Conservation (phyloP, 768 basidiomycete genomes). For the Kwoniella shandongensis region DNA sequence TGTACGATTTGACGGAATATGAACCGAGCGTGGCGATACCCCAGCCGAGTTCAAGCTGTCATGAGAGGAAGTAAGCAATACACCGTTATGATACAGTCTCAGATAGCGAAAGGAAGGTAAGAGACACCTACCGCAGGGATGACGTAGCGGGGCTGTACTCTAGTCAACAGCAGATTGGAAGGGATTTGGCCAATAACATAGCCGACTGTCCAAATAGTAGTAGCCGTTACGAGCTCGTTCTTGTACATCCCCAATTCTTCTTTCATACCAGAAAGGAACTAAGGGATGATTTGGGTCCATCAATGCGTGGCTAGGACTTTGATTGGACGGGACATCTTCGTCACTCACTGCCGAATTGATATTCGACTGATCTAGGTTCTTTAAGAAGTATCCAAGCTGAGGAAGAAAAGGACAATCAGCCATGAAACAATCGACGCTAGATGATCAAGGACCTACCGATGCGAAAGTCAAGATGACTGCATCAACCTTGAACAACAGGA, state of each 20-base stretch:
- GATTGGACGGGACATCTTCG: background rate
- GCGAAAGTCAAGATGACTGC: slow-evolving; percentile 39
- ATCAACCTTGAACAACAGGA: slow-evolving; percentile 46
- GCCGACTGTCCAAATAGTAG: slow-evolving; percentile 41
- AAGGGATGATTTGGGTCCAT: too few species aligned
- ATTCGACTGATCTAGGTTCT: slow-evolving; percentile 37
- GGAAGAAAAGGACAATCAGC: background rate
- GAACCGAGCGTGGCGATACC: slow-evolving; percentile 41
- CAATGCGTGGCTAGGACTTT: background rate
- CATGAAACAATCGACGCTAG: background rate
- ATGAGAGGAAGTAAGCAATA: too few species aligned
- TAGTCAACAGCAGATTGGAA: slow-evolving; percentile 38
- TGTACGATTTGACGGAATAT: slow-evolving; percentile 37
- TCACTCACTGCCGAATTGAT: slow-evolving; percentile 34
- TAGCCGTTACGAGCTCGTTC: slow-evolving; percentile 37
- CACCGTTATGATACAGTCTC: too few species aligned
- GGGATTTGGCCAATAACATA: slow-evolving; percentile 32
- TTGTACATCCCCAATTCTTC: slow-evolving; percentile 42
- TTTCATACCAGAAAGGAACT: slow-evolving; percentile 41
- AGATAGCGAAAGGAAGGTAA: background rate
- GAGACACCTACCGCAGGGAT: slow-evolving; percentile 28
- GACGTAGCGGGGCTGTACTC: slow-evolving; percentile 42
- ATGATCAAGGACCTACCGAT: slow-evolving; percentile 24
- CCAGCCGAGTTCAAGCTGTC: slow-evolving; percentile 41
- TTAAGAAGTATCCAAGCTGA: slow-evolving; percentile 31